A percentile compares a stretch with the other conserved stretches of the same genome.
These are phyloP conservation scores for Candida hispaniensis DNA, from an alignment of 805 yeast genomes.

Conservation along the genomic window DNA sequence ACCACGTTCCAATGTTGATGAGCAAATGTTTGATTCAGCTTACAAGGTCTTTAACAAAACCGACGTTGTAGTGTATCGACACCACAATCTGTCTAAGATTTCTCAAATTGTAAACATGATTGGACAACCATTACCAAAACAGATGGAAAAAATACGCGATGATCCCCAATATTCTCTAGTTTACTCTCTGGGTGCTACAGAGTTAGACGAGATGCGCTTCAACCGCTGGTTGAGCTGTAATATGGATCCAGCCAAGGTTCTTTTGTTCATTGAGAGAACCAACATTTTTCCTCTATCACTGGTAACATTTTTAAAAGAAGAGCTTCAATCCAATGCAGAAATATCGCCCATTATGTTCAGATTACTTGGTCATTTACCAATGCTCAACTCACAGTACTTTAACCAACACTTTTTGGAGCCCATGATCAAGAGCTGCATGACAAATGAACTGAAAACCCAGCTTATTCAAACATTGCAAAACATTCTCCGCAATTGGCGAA, in stretches of 20 bases:
- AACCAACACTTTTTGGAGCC: constrained; percentile 1
- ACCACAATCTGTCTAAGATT: constrained; percentile 4
- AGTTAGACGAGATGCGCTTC: constrained; percentile 5
- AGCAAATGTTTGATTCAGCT: no score
- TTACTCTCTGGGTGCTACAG: neutral
- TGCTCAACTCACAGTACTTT: neutral
- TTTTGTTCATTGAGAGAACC: constrained; percentile 3
- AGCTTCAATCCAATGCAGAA: neutral
- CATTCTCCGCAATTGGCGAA: no score
- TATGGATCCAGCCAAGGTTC: constrained; percentile 2
- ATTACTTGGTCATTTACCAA: neutral
- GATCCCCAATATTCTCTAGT: neutral
- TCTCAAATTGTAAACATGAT: constrained; percentile 2
- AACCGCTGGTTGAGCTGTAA: constrained; percentile 5
- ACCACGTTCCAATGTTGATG: no score
- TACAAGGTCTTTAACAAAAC: no score
- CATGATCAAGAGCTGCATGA: no score
- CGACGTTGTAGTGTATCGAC: no score
- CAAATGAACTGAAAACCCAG: no score
- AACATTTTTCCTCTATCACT: constrained; percentile 2
- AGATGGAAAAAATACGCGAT: constrained; percentile 1
- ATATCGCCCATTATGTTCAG: neutral
- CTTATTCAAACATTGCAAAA: no score
- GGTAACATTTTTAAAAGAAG: neutral
- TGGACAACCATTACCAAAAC: constrained; percentile 11